A percentile compares a stretch with the other conserved stretches of the same genome.
Conservation (phyloP, 2,329 filamentous ascomycete species). For the Albifimbria verrucaria region DNA sequence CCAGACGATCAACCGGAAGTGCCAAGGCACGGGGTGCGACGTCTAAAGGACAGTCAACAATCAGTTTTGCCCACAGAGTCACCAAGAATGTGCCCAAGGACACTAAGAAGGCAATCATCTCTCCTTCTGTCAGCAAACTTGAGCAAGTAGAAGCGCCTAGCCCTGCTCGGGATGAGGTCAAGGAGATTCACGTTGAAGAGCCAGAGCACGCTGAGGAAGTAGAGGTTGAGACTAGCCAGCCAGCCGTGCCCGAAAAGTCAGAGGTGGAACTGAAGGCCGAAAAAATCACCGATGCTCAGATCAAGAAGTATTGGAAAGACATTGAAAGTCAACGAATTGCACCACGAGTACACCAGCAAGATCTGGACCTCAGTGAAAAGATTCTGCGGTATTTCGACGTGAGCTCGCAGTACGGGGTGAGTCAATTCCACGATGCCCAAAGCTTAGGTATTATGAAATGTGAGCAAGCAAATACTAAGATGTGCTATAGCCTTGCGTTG, state of each 20-base stretch:
- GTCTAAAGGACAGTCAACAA: constrained; percentile 49
- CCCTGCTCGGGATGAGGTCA: constrained; percentile 13
- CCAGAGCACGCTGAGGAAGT: constrained; percentile 16
- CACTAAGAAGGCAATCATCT: constrained; percentile 39
- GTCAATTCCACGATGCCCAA: constrained; percentile 33
- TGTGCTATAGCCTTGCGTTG: constrained; percentile 72
- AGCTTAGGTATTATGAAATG: neutral
- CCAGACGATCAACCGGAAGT: constrained; percentile 44
- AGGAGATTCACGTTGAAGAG: constrained; percentile 19
- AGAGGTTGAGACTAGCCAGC: constrained; percentile 16
- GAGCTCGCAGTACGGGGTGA: constrained; percentile 85
- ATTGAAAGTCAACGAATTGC: constrained; percentile 69
- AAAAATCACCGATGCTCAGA: constrained; percentile 63
- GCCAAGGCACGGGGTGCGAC: constrained; percentile 30
- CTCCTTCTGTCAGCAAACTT: constrained; percentile 31
- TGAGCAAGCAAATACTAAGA: constrained; percentile 13
- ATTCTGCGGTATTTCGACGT: constrained; percentile 90
- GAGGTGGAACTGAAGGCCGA: constrained; percentile 57
- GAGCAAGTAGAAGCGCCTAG: constrained; percentile 16
- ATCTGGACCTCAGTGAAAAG: constrained; percentile 72
- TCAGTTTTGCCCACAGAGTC: constrained; percentile 56
- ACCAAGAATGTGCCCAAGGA: constrained; percentile 51
- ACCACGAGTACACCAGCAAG: constrained; percentile 73
- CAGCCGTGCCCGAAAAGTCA: constrained; percentile 36
- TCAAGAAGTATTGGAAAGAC: constrained; percentile 72